Evolutionary conservation across 176 grass and related monocot genomes (phyloP).

Genomic region (Bonia amplexicaulis): DNA sequence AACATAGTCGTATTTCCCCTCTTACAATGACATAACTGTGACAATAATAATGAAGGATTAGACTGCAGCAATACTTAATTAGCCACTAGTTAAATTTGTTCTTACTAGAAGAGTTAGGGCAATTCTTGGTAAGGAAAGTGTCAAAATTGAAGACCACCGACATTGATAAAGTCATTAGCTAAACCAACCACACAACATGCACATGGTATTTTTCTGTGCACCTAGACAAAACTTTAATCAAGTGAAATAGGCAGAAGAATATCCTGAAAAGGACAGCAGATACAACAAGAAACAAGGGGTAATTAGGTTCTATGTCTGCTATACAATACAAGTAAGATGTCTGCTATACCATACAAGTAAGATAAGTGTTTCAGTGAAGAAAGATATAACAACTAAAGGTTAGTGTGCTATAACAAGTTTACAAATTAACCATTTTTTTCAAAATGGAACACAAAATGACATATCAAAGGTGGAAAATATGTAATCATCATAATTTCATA

Average conservation of each 20-base stretch:
- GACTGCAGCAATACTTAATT: neutral
- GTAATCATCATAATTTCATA: neutral
- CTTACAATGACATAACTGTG: neutral
- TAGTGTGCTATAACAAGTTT: neutral
- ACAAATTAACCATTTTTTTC: neutral
- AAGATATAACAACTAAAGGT: neutral
- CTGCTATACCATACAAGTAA: neutral
- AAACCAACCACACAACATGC: neutral
- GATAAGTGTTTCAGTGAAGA: neutral
- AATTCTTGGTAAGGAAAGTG: neutral
- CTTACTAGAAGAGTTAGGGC: neutral
- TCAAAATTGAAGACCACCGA: neutral
- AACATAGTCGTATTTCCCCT: neutral
- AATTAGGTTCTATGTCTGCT: neutral
- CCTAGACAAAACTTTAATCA: neutral
- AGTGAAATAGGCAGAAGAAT: neutral
- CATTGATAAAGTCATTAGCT: neutral
- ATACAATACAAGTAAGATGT: neutral
- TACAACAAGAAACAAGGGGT: neutral
- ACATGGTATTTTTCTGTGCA: neutral
- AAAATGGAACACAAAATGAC: neutral
- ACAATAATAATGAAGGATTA: neutral
- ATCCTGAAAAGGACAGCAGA: neutral
- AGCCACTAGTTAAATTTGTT: neutral
- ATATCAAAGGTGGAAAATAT: neutral